These are phyloP conservation scores for Forsythia viridissima DNA, from an alignment of 257 asterid genomes.

Conservation along the genomic window DNA sequence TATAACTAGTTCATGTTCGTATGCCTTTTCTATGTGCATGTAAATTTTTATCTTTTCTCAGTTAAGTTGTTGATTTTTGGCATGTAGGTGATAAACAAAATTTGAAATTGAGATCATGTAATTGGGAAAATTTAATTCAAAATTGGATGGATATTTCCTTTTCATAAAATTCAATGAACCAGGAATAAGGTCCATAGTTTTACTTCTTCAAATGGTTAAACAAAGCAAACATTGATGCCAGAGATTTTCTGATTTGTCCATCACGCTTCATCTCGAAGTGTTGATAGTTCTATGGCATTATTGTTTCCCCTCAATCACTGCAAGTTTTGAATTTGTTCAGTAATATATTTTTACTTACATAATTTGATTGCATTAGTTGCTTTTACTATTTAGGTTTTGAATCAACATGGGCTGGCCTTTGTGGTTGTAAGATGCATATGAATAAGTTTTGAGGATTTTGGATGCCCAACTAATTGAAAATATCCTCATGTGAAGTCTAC, in stretches of 20 bases:
- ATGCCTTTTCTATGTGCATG: background rate
- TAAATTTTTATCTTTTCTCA: background rate
- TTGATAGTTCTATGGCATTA: too few relatives aligned
- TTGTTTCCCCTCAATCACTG: too few relatives aligned
- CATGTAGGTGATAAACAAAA: slow-evolving; percentile 14
- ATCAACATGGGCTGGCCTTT: too few relatives aligned
- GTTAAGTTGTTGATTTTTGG: background rate
- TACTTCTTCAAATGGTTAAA: background rate
- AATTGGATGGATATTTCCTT: background rate
- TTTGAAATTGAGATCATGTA: slow-evolving; percentile 9
- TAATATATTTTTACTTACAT: too few relatives aligned
- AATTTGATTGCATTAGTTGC: too few relatives aligned
- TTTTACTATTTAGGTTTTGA: too few relatives aligned
- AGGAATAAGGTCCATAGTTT: background rate
- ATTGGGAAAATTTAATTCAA: background rate
- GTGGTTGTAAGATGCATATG: too few relatives aligned
- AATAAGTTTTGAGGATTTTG: too few relatives aligned
- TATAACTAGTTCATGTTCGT: background rate
- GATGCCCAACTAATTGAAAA: too few relatives aligned
- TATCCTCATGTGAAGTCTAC: background rate
- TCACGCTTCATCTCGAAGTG: too few relatives aligned
- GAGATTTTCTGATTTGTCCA: background rate
- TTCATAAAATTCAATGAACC: background rate
- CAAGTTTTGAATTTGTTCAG: too few relatives aligned
- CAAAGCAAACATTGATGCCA: background rate